These are phyloP conservation scores for Wallemia ichthyophaga DNA, from an alignment of 1,284 basidiomycete species.

Conservation along the genomic window DNA sequence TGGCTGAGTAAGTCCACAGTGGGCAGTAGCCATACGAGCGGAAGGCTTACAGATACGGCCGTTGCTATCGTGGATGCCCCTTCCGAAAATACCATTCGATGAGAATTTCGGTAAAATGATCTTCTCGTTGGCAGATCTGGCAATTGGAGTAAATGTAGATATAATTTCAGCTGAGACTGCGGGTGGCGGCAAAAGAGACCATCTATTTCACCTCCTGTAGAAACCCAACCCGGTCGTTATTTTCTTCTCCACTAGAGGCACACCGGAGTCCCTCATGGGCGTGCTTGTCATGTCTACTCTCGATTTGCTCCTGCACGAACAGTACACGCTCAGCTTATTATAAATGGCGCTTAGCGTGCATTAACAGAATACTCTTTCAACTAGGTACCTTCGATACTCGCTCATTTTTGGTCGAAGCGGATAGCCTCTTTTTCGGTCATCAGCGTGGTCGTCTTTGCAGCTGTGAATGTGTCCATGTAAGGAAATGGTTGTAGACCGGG, in stretches of 20 bases:
- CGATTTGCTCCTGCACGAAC: slow-evolving; percentile 24
- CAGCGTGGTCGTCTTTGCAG: slow-evolving; percentile 36
- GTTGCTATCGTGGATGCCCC: slow-evolving; percentile 47
- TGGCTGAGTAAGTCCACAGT: slow-evolving; percentile 30
- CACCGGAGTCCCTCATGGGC: slow-evolving; percentile 65
- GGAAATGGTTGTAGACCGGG: slow-evolving; percentile 53
- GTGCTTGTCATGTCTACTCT: slow-evolving; percentile 47
- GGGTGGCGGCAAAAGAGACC: slow-evolving; percentile 8
- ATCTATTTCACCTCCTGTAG: slow-evolving; percentile 24
- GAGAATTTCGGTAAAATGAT: slow-evolving; percentile 65
- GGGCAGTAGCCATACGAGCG: slow-evolving; percentile 40
- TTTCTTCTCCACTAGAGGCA: slow-evolving; percentile 83
- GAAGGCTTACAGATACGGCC: slow-evolving; percentile 86
- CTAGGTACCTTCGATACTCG: slow-evolving; percentile 48
- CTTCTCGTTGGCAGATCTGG: slow-evolving; percentile 56
- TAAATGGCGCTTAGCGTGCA: slow-evolving; percentile 50
- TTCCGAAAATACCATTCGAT: slow-evolving; percentile 49
- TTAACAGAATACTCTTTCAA: slow-evolving; percentile 84
- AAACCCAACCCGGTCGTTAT: slow-evolving; percentile 81
- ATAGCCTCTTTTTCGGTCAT: slow-evolving; percentile 27
- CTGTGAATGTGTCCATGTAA: slow-evolving; percentile 36
- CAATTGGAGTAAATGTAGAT: slow-evolving; percentile 3
- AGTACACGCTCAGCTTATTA: slow-evolving; percentile 28
- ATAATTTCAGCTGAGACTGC: background rate
- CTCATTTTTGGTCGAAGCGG: slow-evolving; percentile 24